Base-by-base conservation (phyloP, 2,329 filamentous ascomycete species). In the Penicillium glabrum region DNA sequence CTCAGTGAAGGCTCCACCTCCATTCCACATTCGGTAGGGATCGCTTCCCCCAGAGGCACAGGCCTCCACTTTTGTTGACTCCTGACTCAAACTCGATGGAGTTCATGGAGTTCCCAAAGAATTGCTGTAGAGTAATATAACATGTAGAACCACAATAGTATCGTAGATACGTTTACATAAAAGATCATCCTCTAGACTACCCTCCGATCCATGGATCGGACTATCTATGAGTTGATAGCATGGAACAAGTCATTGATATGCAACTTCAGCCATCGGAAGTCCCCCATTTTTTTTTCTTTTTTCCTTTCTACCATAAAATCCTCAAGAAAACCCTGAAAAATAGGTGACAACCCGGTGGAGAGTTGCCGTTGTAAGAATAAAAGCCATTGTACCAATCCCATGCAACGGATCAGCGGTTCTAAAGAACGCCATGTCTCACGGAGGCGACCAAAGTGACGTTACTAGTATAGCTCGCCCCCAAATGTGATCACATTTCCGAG, bases 401-500 rank as follows among this genome's bases (percentile, higher is more conserved):
- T n/a, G 16, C 37, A 46, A 46, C 13, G 19, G 58, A 55, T 55
- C 58, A 53, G 58, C 55, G 43, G 47, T 48, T 50, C 46, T 29
- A 56, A 51, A 46, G 29, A 58, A 47, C 61, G 61, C 56, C 59
- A 61, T 61, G 61, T 63, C 51, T 63, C 56, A 63, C 46, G 27
- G 27, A 24, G n/a, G 26, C 9, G 19, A 41, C 21, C 19, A 41
- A 41, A 23, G 19, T 41, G 19, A 23, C 39, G 19, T 41, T 10
- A 21, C 35, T 39, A 39, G 9, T 29, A 29, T 29, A 54, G 37
- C 11, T n/a, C 10, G 27, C 29, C 39, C 45, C 27, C 46, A 53
- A 45, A 11, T 14, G 19, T 23, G 10, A 9, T 16, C 14, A 13
- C 29, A 13, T 21, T 14, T 3, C n/a, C n/a, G 16, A 47, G 27